Evolutionary conservation across 768 basidiomycete genomes (phyloP), one percentile per base, ranked within the genome.

Genomic region (Lactarius hengduanensis): DNA sequence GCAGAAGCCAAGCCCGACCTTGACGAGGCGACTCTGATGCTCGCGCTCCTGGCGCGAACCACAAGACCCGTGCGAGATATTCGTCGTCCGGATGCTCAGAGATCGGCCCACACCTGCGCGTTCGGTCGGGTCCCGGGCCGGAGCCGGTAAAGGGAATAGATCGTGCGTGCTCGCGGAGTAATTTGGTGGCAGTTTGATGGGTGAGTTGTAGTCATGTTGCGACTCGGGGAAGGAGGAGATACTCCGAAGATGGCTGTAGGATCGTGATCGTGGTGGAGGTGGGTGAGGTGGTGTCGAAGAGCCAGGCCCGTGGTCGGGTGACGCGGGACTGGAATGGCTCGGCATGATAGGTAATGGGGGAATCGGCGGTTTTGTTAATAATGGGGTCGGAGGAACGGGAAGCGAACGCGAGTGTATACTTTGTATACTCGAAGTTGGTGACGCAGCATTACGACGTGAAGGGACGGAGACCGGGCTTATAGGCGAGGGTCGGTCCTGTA

Each of bases 381-480:
- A 58, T 38, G 60, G 34, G n/a, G 45, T 53, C 15, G 61, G 65
- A 22, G 57, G 62, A 9, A 54, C 38, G 15, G 66, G 62, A 43
- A 67, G 66, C 26, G 53, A 67, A 32, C 66, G 66, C 6, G 61
- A n/a, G 26, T n/a, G n/a, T n/a, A n/a, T n/a, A n/a, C n/a, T 16
- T n/a, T 63, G 62, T 43, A 67, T 55, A 28, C 61, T 41, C n/a
- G 62, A 58, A 16, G 56, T 41, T 18, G 61, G 47, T 15, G 65
- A 66, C 34, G 34, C 43, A 9, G 34, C 22, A 20, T 32, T 22
- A 10, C 10, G 32, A n/a, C 41, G 62, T 22, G 66, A 45, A 15
- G 58, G 58, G 34, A 45, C 41, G 16, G 53, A 26, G 30, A n/a
- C n/a, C 13, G 65, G 18, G 45, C 32, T 62, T 26, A 45, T 43